Base-by-base conservation (phyloP, 2,329 filamentous ascomycete species). In the Bimuria novae-zelandiae region DNA sequence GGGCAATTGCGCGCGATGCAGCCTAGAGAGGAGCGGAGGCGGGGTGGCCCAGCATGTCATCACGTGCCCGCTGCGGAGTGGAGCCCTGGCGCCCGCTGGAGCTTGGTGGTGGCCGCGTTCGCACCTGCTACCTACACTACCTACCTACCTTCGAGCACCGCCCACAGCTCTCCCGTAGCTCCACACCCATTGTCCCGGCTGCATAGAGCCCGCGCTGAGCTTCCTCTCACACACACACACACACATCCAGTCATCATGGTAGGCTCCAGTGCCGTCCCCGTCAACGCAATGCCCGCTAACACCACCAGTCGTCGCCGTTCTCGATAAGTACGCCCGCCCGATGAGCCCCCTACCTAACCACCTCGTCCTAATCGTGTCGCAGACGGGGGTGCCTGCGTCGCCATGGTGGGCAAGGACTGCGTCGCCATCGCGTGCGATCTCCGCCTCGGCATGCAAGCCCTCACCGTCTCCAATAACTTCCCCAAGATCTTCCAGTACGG, bases 401-500 rank as follows among this genome's bases (percentile, higher is more conserved):
- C 93, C 78, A 97, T 97, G 94, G 92, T 96, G 62, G 94, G 94
- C 82, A 97, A 99, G 80, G 92, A 97, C 86, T 99, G 94, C 78
- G 94, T 99, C 57, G 94, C 94, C 78, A 97, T 99, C 75, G 94
- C 94, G 76, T 99, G 94, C 82, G 94, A 99, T 79, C 90, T 99
- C 63, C 93, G 94, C 61, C 90, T 99, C 64, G 94, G 94, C 70
- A 88, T 97, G 73, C 94, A 99, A 81, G 85, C 94, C 72, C 84
- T 99, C 73, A 99, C 94, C 59, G 90, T 99, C 55, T 97, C 92
- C 76, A 99, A 99, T 87, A 94, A 97, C 88, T 97, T 97, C 83
- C 94, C 94, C 81, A 99, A 99, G 83, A 90, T 99, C 83, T 97
- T 97, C 86, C 87, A 89, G 77, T 97, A 96, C 83, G 92, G 91